These are phyloP conservation scores for Cordyceps fumosorosea DNA, from an alignment of 2,329 filamentous ascomycete species.

Conservation along the genomic window DNA sequence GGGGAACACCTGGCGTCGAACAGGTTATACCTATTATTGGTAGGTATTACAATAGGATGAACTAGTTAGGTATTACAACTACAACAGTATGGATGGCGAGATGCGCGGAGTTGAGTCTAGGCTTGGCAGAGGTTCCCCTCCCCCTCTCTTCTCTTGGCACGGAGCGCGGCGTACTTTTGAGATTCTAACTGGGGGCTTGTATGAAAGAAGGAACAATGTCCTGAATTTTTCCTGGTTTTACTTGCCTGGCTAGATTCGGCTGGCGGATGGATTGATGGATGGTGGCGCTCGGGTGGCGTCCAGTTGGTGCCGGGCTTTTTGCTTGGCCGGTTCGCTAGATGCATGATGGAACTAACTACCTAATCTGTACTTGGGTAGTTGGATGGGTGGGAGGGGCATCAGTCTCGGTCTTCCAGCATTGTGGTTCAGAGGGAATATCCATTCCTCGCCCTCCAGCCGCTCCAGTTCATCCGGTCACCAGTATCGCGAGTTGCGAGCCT, in stretches of 20 bases:
- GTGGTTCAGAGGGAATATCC: neutral
- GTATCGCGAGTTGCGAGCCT: neutral
- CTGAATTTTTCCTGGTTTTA: too few species aligned
- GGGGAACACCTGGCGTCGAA: neutral
- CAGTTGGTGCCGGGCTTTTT: neutral
- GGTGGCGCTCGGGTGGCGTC: neutral
- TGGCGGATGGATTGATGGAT: too few species aligned
- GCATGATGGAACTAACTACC: neutral
- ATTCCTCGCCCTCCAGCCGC: too few species aligned
- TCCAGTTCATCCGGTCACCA: neutral
- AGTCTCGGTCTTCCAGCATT: too few species aligned
- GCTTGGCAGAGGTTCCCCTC: neutral
- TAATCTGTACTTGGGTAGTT: neutral
- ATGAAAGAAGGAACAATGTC: too few species aligned
- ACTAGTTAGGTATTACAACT: too few species aligned
- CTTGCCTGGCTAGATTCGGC: neutral
- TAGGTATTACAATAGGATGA: neutral
- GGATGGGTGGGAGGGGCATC: neutral
- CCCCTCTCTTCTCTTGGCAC: neutral
- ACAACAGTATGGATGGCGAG: too few species aligned
- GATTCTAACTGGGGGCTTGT: neutral
- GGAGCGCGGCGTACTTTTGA: too few species aligned
- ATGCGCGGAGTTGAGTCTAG: neutral
- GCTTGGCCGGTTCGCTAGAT: neutral
- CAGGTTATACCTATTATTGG: neutral